A percentile compares a stretch with the other conserved stretches of the same genome.
These are phyloP conservation scores for Penicillium rolfsii DNA, from an alignment of 2,329 filamentous ascomycete genomes.

Conservation along the genomic window DNA sequence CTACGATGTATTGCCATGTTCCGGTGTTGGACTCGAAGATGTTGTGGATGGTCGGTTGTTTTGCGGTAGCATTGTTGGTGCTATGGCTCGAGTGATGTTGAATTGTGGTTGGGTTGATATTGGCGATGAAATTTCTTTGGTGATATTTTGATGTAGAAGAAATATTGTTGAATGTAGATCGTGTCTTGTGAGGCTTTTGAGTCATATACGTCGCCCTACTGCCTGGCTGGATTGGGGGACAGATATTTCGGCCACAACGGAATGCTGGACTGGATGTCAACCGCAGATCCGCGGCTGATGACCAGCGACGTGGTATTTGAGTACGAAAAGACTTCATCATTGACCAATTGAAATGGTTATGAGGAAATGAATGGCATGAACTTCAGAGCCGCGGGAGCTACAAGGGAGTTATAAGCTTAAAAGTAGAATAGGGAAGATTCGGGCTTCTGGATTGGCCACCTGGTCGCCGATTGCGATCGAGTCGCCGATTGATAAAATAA, in stretches of 20 bases:
- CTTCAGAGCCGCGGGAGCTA: background rate
- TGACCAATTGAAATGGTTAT: background rate
- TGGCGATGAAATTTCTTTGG: background rate
- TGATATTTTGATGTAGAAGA: background rate
- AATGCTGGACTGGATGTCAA: background rate
- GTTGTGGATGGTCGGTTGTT: constrained; percentile 34
- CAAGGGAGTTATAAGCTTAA: background rate
- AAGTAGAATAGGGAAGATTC: background rate
- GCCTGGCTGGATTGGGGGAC: background rate
- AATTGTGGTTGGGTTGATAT: background rate
- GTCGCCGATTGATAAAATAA: constrained; percentile 12
- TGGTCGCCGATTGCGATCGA: constrained; percentile 15
- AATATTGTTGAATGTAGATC: background rate
- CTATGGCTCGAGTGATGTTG: constrained; percentile 5
- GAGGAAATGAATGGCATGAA: background rate
- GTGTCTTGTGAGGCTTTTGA: background rate
- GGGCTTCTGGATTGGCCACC: constrained; percentile 1
- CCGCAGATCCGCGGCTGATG: background rate
- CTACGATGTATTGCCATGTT: constrained; percentile 67
- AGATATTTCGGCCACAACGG: background rate
- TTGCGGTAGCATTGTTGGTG: constrained; percentile 8
- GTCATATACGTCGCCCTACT: background rate
- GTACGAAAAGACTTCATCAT: background rate
- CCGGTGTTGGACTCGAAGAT: constrained; percentile 49
- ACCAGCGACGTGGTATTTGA: background rate